phyloP scores from a whole-genome alignment of 352 stramenopile genomes.

The Globisporangium middletonii region DNA sequence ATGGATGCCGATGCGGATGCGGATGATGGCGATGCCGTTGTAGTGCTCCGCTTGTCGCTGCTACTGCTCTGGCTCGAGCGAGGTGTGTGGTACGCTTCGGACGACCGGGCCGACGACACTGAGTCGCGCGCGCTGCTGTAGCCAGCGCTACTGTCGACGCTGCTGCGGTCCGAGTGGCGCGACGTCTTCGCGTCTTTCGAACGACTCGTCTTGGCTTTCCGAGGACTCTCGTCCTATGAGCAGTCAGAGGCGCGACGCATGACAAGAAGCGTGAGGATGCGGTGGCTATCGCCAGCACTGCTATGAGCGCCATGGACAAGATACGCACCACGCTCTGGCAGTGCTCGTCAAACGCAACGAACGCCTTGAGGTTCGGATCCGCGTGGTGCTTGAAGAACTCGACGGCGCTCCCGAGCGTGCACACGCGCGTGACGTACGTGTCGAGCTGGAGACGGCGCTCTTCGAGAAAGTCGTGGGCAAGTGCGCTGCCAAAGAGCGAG shows the following conservation, averaged over 20 bases:
- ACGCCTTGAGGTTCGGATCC: slow-evolving; percentile 39
- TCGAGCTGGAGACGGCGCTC: slow-evolving; percentile 45
- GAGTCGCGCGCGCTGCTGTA: slow-evolving; percentile 16
- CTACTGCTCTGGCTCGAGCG: neutral
- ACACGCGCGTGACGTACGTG: slow-evolving; percentile 40
- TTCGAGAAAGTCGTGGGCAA: slow-evolving; percentile 58
- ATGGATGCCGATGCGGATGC: neutral
- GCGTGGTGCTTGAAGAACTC: slow-evolving; percentile 60
- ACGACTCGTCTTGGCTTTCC: slow-evolving; percentile 18
- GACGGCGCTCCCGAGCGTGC: slow-evolving; percentile 29
- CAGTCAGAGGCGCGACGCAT: neutral
- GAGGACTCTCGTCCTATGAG: slow-evolving; percentile 22
- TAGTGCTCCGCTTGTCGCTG: slow-evolving; percentile 9
- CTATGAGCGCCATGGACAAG: no score
- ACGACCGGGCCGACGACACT: neutral
- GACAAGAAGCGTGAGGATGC: neutral
- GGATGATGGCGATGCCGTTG: neutral
- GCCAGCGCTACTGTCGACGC: neutral
- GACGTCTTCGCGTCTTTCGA: slow-evolving; percentile 14
- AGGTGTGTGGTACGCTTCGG: neutral
- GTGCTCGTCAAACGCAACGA: slow-evolving; percentile 60
- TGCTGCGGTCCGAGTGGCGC: slow-evolving; percentile 2
- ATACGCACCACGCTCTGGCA: slow-evolving; percentile 49
- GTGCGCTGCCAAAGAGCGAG: slow-evolving; percentile 37
- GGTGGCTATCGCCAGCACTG: neutral